Evolutionary conservation across 164 flowering plant species (phyloP).

Genomic region (Chimonanthus salicifolius): DNA sequence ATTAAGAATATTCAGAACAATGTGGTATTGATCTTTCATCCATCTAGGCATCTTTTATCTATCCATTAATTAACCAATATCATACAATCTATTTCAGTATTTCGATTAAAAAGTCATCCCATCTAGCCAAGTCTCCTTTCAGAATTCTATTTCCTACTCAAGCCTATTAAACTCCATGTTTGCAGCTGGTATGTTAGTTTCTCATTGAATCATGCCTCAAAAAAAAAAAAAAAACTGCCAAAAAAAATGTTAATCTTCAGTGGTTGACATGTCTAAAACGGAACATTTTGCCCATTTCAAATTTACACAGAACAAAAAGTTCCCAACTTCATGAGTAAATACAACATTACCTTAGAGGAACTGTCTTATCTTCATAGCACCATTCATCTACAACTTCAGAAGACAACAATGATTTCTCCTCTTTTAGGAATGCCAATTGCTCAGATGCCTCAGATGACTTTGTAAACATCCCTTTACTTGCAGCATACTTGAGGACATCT

Average conservation of each 20-base stretch:
- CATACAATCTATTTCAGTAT: too few relatives aligned
- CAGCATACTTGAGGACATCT: constrained; percentile 65
- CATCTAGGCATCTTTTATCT: too few relatives aligned
- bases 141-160: too few relatives aligned
- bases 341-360: constrained; percentile 59
- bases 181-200: neutral
- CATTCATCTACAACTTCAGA: constrained; percentile 12
- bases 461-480: constrained; percentile 32
- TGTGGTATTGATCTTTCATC: too few relatives aligned
- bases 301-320: neutral
- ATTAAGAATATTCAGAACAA: too few relatives aligned
- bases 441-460: constrained; percentile 23
- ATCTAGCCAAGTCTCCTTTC: too few relatives aligned
- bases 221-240: neutral
- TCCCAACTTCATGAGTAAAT: neutral
- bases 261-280: neutral
- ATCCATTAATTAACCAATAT: too few relatives aligned
- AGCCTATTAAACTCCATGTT: neutral
- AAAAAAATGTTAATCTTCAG: neutral
- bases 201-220: neutral
- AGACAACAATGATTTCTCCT: constrained; percentile 16
- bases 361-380: constrained; percentile 42
- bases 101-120: too few relatives aligned
- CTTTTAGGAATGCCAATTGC: constrained; percentile 16
- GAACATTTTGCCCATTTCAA: neutral